These are phyloP conservation scores for Polygonum aviculare DNA, from an alignment of 148 eudicot genomes.

Conservation along the genomic window DNA sequence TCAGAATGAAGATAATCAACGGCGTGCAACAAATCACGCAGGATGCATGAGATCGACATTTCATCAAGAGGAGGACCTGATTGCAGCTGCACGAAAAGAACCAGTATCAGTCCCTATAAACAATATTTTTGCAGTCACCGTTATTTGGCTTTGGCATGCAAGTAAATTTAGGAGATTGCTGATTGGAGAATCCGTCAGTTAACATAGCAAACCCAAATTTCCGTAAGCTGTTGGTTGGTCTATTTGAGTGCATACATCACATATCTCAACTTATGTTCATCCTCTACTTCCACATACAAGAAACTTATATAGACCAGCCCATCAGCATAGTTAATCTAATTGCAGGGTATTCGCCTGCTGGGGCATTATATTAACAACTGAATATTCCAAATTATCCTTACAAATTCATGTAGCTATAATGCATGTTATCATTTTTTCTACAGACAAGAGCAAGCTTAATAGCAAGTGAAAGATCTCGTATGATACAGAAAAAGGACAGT, in stretches of 20 bases:
- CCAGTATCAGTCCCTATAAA: conserved; percentile 2
- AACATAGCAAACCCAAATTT: neutral
- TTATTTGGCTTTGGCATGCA: neutral
- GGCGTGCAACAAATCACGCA: conserved; percentile 92
- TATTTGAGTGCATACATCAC: neutral
- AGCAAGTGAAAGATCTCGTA: neutral
- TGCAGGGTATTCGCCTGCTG: neutral
- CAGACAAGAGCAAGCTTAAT: neutral
- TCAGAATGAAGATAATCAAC: conserved; percentile 91
- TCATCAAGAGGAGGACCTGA: conserved; percentile 93
- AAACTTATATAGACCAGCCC: neutral
- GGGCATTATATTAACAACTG: neutral
- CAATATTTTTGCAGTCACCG: neutral
- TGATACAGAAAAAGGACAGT: neutral
- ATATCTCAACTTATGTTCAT: neutral
- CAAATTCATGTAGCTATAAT: neutral
- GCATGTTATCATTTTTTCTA: neutral
- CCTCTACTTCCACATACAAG: neutral
- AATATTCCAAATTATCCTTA: neutral
- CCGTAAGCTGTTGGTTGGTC: neutral
- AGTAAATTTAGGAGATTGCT: neutral
- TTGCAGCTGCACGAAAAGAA: conserved; percentile 51
- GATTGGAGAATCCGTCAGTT: neutral
- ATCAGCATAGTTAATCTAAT: neutral
- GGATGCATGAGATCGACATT: conserved; percentile 78